Base-by-base conservation (phyloP, 2,329 filamentous ascomycete species). In the Conoideocrella luteorostrata region DNA sequence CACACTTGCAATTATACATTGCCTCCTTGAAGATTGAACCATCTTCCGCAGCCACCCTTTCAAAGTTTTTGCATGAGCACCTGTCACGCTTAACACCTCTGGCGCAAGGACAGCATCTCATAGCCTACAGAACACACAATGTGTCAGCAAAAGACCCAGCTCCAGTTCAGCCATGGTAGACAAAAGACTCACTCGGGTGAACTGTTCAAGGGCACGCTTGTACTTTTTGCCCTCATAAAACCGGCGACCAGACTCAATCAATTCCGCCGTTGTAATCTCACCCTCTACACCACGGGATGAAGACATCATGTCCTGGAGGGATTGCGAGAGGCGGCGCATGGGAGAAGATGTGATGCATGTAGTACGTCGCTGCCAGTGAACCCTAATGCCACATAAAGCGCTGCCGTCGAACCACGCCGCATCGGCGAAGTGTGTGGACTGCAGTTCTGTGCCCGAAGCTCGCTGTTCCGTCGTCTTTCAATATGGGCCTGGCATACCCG, bases 11-110 rank as follows among this genome's bases (percentile, higher is more conserved):
- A 9, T 56, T 62, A 42, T 64, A 61, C 59, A 67, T 67, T 37
- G 65, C 66, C 50, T 69, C 67, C 3, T 64, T 53, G 48, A 68
- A 68, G 20, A 70, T 63, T n/a, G 62, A 64, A 10, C 58, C 61
- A 23, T 56, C 54, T 23, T 61, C 53, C 2, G 41, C 43, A 3
- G 58, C 63, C 10, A 63, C 54, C 20, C 56, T 54, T 34, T 66
- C 60, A 33, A 62, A 69, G 44, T 67, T 52, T 47, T 69, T 69
- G 51, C 67, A 69, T 5, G 47, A 49, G 52, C 66, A 69, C 22
- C 64, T 57, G 17, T 62, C 57, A 7, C 67, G 59, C 37, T 57
- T 63, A 32, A 51, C 50, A n/a, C 59, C 58, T 26, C 59, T 54
- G 36, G 50, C 53, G 47, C 65, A 68, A 2, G 57, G 32, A 22